phyloP scores from a whole-genome alignment of 495 filamentous ascomycete genomes.

The Tuber magnatum region DNA sequence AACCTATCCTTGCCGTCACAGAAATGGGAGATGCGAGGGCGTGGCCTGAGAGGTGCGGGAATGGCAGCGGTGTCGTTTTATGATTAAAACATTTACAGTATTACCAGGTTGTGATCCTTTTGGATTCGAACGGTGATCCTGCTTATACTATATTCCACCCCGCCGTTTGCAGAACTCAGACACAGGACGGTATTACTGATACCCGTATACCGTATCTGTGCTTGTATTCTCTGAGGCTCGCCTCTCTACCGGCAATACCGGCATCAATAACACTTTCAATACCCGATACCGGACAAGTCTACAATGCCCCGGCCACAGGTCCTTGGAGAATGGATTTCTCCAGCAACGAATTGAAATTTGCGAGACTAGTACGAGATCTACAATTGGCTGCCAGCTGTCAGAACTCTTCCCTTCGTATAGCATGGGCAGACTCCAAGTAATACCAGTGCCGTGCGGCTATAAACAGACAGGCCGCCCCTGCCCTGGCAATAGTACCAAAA shows the following conservation, averaged over 20 bases:
- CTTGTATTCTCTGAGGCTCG: background rate
- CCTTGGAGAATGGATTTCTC: background rate
- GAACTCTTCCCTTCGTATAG: background rate
- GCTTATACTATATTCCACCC: background rate
- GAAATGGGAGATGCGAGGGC: background rate
- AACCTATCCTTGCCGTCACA: background rate
- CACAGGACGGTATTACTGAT: background rate
- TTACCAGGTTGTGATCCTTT: background rate
- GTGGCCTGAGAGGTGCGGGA: background rate
- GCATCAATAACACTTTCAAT: background rate
- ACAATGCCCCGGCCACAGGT: background rate
- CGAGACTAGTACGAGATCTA: background rate
- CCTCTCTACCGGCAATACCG: background rate
- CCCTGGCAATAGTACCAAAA: background rate
- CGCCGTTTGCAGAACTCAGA: background rate
- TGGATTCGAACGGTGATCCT: background rate
- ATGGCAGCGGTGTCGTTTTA: background rate
- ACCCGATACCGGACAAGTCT: background rate
- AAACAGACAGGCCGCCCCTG: no score
- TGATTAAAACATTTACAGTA: background rate
- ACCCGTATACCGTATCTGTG: background rate
- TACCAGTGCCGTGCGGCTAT: no score
- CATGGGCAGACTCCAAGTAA: no score
- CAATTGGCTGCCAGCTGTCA: background rate
- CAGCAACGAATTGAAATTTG: no score